Conservation (phyloP, 225 moss, liverwort and hornwort genomes). For the Asterella californica region DNA sequence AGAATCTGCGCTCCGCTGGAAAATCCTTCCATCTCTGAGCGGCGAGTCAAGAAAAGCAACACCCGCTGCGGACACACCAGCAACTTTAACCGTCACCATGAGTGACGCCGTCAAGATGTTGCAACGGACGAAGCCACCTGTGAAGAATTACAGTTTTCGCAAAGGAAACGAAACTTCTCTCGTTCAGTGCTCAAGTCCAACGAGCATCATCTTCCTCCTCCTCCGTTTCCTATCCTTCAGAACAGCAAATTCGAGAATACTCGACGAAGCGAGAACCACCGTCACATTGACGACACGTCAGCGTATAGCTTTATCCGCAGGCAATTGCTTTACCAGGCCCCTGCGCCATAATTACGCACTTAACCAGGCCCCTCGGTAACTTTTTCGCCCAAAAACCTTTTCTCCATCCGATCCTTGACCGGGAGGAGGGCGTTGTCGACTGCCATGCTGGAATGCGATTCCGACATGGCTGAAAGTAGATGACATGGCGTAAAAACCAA, state of each 20-base stretch:
- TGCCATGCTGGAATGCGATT: too few relatives aligned
- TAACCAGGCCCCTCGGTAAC: too few relatives aligned
- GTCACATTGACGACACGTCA: conserved; percentile 7
- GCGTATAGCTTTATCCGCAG: conserved; percentile 11
- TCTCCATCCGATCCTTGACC: too few relatives aligned
- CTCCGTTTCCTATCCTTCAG: background rate
- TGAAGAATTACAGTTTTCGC: background rate
- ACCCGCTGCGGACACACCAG: background rate
- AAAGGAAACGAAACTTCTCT: background rate
- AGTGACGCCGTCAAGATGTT: background rate
- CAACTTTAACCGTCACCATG: background rate
- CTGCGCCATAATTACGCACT: too few relatives aligned
- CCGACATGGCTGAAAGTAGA: too few relatives aligned
- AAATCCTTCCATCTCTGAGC: background rate
- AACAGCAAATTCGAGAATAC: background rate
- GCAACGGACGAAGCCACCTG: background rate
- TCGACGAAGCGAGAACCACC: background rate
- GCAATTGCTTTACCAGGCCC: too few relatives aligned
- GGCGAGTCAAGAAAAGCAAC: background rate
- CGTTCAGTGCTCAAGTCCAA: too few relatives aligned
- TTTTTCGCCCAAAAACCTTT: too few relatives aligned
- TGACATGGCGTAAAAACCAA: too few relatives aligned
- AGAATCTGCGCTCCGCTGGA: background rate
- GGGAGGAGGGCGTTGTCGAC: too few relatives aligned
- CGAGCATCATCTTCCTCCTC: background rate